A percentile compares a stretch with the other conserved stretches of the same genome.
Evolutionary conservation across 2,329 filamentous ascomycete species (phyloP).

Genomic region (Aschersonia sp.): DNA sequence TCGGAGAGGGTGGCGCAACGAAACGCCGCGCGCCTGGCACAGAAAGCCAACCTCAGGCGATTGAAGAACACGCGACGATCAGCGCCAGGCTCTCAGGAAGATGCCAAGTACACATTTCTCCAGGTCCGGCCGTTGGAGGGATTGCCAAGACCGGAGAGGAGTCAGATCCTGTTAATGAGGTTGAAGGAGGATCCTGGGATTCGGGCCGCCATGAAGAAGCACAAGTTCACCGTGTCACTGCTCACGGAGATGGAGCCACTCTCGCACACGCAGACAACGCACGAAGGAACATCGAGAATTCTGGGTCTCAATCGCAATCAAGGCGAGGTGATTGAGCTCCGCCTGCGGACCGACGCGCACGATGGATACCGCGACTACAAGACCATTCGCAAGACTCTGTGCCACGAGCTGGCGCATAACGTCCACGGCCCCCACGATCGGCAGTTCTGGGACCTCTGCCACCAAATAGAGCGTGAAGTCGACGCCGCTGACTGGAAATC

Average conservation of each 20-base stretch:
- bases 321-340: slow-evolving; percentile 81
- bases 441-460: slow-evolving; percentile 80
- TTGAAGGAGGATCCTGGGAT: slow-evolving; percentile 77
- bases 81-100: slow-evolving; percentile 22
- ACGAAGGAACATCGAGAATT: slow-evolving; percentile 60
- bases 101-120: slow-evolving; percentile 66
- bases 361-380: slow-evolving; percentile 90
- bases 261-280: slow-evolving; percentile 55
- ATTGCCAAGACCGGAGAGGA: slow-evolving; percentile 61
- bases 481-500: slow-evolving; percentile 63
- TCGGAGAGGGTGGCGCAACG: slow-evolving; percentile 31
- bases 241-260: slow-evolving; percentile 93
- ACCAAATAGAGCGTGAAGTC: slow-evolving; percentile 78
- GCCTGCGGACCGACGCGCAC: slow-evolving; percentile 83
- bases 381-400: slow-evolving; percentile 80
- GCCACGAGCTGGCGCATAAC: slow-evolving; percentile 91
- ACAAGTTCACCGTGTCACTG: slow-evolving; percentile 71
- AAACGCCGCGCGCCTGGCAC: slow-evolving; percentile 24
- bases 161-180: slow-evolving; percentile 56
- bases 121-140: slow-evolving; percentile 60
- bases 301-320: slow-evolving; percentile 76
- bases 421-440: slow-evolving; percentile 73
- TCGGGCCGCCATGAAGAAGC: slow-evolving; percentile 65
- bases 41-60: slow-evolving; percentile 13
- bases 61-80: slow-evolving; percentile 3